A percentile compares a stretch with the other conserved stretches of the same genome.
These are phyloP conservation scores for Kwoniella bestiolae DNA, from an alignment of 768 basidiomycete genomes.

Conservation along the genomic window DNA sequence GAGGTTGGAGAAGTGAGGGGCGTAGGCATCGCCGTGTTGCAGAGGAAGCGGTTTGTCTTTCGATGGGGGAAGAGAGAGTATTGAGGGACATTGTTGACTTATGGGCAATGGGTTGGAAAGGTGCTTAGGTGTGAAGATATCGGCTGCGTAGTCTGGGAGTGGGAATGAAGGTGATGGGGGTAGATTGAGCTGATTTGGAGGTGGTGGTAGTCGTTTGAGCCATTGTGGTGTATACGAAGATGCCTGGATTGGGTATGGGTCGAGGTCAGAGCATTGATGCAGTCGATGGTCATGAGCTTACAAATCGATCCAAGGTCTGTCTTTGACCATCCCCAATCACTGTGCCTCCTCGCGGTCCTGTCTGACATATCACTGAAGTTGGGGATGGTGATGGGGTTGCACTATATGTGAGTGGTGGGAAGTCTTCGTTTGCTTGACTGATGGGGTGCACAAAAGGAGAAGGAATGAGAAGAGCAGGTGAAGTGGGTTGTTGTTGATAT, in stretches of 20 bases:
- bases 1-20: conserved; percentile 33
- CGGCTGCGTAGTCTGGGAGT: conserved; percentile 17
- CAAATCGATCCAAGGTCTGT: neutral
- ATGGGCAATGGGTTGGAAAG: conserved; percentile 1
- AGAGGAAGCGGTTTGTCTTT: neutral
- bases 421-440: neutral
- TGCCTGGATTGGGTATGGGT: conserved; percentile 19
- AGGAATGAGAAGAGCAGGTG: neutral
- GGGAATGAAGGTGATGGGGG: conserved; percentile 23
- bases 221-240: conserved; percentile 30
- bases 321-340: neutral
- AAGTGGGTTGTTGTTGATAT: neutral
- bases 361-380: neutral
- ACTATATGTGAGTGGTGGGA: neutral
- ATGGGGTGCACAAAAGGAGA: neutral
- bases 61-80: conserved; percentile 18
- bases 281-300: neutral
- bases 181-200: neutral
- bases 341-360: neutral
- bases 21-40: conserved; percentile 22
- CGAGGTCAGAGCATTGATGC: neutral
- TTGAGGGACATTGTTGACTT: conserved; percentile 22
- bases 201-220: conserved; percentile 29
- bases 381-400: neutral
- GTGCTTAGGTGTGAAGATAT: conserved; percentile 16